Conservation (phyloP, 1,284 basidiomycete species). For the Cutaneotrichosporon curvatum region DNA sequence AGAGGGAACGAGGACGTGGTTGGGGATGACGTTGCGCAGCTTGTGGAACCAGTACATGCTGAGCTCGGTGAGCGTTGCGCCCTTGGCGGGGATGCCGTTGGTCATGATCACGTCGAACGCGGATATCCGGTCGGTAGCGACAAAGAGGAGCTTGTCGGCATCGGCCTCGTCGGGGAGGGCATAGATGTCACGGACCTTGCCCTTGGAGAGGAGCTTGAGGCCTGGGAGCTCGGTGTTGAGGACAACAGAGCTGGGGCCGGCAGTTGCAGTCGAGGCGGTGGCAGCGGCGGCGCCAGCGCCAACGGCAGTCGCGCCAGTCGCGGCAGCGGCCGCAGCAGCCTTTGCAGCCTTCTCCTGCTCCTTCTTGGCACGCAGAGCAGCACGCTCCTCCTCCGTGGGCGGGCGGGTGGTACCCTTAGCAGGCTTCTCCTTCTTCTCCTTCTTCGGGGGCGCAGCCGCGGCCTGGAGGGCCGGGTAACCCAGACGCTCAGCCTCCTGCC, state of each 20-base stretch:
- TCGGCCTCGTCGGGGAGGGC: conserved; percentile 54
- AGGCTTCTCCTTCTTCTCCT: conserved; percentile 23
- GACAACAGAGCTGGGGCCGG: conserved; percentile 13
- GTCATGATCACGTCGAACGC: conserved; percentile 93
- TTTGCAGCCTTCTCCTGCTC: conserved; percentile 42
- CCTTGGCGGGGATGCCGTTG: conserved; percentile 91
- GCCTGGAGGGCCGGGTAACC: conserved; percentile 68
- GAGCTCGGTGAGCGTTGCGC: conserved; percentile 78
- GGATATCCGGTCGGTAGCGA: conserved; percentile 92
- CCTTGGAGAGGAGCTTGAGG: conserved; percentile 63
- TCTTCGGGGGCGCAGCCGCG: conserved; percentile 16
- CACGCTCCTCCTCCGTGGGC: conserved; percentile 43
- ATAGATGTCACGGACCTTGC: conserved; percentile 93
- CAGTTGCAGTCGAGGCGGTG: conserved; percentile 7
- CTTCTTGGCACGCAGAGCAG: conserved; percentile 34
- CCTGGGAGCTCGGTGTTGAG: conserved; percentile 47
- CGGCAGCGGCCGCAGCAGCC: conserved; percentile 27
- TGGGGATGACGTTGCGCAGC: conserved; percentile 67
- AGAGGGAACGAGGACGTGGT: conserved; percentile 70
- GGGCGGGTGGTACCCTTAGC: conserved; percentile 24
- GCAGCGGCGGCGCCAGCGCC: conserved; percentile 15
- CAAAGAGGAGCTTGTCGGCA: conserved; percentile 67
- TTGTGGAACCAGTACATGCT: conserved; percentile 94
- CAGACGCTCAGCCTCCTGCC: conserved; percentile 66
- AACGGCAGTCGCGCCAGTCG: conserved; percentile 1